Evolutionary conservation across 2,329 filamentous ascomycete species (phyloP).

Genomic region (Penicillium thymicola): DNA sequence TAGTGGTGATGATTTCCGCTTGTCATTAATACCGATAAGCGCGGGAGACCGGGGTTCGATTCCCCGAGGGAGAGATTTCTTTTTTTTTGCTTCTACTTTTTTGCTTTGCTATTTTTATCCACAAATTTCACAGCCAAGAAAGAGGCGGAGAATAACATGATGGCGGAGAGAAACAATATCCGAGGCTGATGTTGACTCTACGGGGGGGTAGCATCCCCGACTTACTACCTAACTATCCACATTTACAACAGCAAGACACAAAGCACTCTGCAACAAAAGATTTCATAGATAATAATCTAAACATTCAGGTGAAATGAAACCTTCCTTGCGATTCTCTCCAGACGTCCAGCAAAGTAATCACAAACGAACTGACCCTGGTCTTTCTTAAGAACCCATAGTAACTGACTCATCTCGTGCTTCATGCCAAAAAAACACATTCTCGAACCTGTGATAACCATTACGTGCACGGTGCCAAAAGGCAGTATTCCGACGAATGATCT

Average conservation of each 20-base stretch:
- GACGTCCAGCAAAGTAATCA: not conserved
- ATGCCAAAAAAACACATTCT: not conserved
- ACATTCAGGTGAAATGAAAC: not conserved
- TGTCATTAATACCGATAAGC: conserved; percentile 34
- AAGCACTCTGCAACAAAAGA: not conserved
- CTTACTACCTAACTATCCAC: too few relatives aligned
- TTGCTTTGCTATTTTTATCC: too few relatives aligned
- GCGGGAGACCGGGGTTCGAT: conserved; percentile 41
- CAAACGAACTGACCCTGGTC: not conserved
- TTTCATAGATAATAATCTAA: not conserved
- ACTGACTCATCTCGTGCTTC: not conserved
- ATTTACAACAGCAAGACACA: too few relatives aligned
- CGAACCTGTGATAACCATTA: not conserved
- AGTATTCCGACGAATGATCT: not conserved
- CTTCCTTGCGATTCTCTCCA: not conserved
- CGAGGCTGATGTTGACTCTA: too few relatives aligned
- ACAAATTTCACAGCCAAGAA: too few relatives aligned
- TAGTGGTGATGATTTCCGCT: conserved; percentile 44
- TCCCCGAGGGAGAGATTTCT: conserved; percentile 21
- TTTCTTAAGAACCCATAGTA: not conserved
- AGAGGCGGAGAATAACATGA: too few relatives aligned
- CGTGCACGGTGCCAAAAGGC: not conserved
- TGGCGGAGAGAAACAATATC: too few relatives aligned
- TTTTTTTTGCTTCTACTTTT: not conserved
- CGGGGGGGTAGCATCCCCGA: too few relatives aligned